Evolutionary conservation across 306 rosid species (phyloP).

Genomic region (Cicer arietinum): DNA sequence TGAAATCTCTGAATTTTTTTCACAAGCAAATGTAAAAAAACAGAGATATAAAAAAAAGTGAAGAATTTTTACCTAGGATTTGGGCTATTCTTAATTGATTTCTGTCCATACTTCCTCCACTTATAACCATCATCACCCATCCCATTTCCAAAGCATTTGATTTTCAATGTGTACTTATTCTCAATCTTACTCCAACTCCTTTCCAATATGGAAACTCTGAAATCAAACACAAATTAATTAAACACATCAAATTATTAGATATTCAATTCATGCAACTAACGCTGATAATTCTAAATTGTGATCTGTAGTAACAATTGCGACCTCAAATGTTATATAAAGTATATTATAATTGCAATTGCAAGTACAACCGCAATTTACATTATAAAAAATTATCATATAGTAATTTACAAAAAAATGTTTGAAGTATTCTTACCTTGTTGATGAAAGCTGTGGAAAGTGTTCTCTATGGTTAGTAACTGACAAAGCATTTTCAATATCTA

Average conservation of each 20-base stretch:
- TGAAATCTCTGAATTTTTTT: neutral
- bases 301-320: no score
- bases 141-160: slow-evolving; percentile 80
- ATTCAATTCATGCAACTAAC: no score
- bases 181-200: slow-evolving; percentile 72
- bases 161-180: slow-evolving; percentile 79
- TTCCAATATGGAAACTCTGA: slow-evolving; percentile 70
- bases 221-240: neutral
- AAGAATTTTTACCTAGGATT: slow-evolving; percentile 76
- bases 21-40: slow-evolving; percentile 1
- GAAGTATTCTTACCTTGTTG: slow-evolving; percentile 49
- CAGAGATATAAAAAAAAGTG: neutral
- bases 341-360: no score
- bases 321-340: no score
- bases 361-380: no score
- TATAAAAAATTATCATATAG: neutral
- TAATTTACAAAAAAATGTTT: neutral
- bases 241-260: neutral
- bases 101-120: slow-evolving; percentile 97
- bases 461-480: slow-evolving; percentile 52
- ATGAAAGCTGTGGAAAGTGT: slow-evolving; percentile 55
- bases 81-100: slow-evolving; percentile 84
- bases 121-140: slow-evolving; percentile 91
- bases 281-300: no score
- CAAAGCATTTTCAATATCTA: slow-evolving; percentile 75